Conservation (phyloP, 805 yeast genomes). For the Cyberlindnera subsufficiens region DNA sequence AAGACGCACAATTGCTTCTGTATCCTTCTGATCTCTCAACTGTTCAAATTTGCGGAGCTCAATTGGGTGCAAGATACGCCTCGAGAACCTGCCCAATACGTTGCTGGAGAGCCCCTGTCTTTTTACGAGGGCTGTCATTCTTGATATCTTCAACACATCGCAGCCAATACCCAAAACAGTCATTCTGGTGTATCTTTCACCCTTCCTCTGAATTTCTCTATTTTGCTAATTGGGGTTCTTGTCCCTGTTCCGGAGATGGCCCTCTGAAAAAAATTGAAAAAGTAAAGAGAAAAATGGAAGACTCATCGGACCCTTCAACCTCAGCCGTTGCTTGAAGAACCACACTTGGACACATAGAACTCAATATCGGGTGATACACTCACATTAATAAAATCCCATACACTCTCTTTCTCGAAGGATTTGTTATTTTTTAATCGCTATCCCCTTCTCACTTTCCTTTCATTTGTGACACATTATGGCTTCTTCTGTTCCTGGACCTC, state of each 20-base stretch:
- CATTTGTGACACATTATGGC: conserved; percentile 49
- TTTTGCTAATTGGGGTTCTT: no score
- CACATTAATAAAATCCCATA: background rate
- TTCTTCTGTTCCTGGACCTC: conserved; percentile 78
- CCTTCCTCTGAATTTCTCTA: background rate
- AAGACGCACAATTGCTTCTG: conserved; percentile 25
- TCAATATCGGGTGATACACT: background rate
- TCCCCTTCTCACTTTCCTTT: conserved; percentile 1
- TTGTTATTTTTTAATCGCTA: background rate
- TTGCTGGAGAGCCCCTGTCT: conserved; percentile 26
- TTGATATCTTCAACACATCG: conserved; percentile 43
- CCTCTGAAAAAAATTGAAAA: no score
- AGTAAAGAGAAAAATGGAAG: no score
- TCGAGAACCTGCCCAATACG: conserved; percentile 32
- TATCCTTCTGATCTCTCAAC: conserved; percentile 13
- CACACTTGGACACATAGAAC: no score
- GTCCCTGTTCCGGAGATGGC: no score
- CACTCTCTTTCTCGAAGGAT: background rate
- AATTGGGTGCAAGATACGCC: conserved; percentile 44
- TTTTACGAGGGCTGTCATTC: conserved; percentile 40
- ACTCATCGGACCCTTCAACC: no score
- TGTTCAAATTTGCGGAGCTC: conserved; percentile 34
- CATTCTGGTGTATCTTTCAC: conserved; percentile 1
- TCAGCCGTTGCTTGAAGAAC: no score
- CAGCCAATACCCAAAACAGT: conserved; percentile 14